A percentile compares a stretch with the other conserved stretches of the same genome.
Conservation (phyloP, 345 rosid genomes). For the Dipteronia sinensis region DNA sequence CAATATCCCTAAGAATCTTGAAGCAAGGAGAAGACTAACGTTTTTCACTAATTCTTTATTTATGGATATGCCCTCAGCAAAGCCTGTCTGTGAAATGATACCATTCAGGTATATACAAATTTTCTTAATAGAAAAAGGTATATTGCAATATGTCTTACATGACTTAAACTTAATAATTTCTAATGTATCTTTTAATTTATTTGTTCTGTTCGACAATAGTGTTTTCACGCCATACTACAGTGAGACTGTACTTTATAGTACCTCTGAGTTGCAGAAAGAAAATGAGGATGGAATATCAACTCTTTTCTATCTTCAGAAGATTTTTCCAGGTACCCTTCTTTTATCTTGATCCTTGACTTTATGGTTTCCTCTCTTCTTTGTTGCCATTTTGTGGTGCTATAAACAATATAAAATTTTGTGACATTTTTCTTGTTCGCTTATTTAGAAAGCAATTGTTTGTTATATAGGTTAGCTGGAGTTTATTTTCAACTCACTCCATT, state of each 20-base stretch:
- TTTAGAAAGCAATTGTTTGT: not conserved
- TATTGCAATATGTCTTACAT: conserved; percentile 4
- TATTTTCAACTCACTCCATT: not conserved
- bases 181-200: conserved; percentile 12
- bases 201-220: conserved; percentile 43
- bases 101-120: conserved; percentile 65
- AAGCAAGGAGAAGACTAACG: conserved; percentile 95
- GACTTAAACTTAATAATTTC: not conserved
- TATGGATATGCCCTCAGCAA: conserved; percentile 93
- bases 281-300: conserved; percentile 98
- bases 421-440: not conserved
- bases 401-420: not conserved
- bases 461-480: not conserved
- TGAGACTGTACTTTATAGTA: conserved; percentile 96
- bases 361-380: not conserved
- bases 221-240: conserved; percentile 99
- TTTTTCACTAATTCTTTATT: conserved; percentile 90
- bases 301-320: conserved; percentile 98
- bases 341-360: conserved; percentile 15
- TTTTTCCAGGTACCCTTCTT: conserved; percentile 73
- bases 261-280: conserved; percentile 82
- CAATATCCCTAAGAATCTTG: conserved; percentile 95
- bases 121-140: not conserved
- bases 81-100: conserved; percentile 83
- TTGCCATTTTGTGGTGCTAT: not conserved